Conservation (phyloP, 192 early-diverging fungal species). For the Coemansia sp. region DNA sequence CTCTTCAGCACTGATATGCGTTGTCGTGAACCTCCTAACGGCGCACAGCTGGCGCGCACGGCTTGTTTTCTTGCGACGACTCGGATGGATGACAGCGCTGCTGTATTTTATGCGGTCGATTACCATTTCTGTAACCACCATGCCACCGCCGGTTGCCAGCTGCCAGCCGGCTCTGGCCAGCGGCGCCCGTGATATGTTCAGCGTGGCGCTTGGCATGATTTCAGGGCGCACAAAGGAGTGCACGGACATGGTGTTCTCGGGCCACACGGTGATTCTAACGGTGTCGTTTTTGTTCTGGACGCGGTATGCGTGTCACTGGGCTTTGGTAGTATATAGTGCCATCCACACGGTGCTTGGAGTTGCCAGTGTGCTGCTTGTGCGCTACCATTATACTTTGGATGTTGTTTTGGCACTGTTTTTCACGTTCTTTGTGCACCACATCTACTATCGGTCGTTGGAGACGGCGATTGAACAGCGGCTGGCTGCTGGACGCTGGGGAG, state of each 20-base stretch:
- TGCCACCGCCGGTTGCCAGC: conserved; percentile 44
- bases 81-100: conserved; percentile 49
- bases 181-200: conserved; percentile 9
- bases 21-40: conserved; percentile 25
- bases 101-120: conserved; percentile 58
- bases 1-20: conserved; percentile 5
- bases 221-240: conserved; percentile 49
- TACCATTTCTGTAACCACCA: conserved; percentile 57
- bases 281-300: conserved; percentile 55
- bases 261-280: conserved; percentile 55
- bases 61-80: conserved; percentile 50
- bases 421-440: conserved; percentile 54
- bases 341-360: conserved; percentile 46
- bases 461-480: conserved; percentile 21
- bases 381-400: conserved; percentile 59
- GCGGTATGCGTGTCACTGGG: conserved; percentile 50
- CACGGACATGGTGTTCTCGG: conserved; percentile 62
- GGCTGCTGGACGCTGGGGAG: background rate
- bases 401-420: conserved; percentile 57
- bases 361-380: conserved; percentile 51
- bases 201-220: conserved; percentile 21
- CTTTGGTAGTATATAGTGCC: conserved; percentile 36
- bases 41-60: conserved; percentile 38
- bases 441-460: conserved; percentile 54
- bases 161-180: conserved; percentile 17